Base-by-base conservation (phyloP, 163 green algal genomes). In the Coccomyxa subellipsoidea region DNA sequence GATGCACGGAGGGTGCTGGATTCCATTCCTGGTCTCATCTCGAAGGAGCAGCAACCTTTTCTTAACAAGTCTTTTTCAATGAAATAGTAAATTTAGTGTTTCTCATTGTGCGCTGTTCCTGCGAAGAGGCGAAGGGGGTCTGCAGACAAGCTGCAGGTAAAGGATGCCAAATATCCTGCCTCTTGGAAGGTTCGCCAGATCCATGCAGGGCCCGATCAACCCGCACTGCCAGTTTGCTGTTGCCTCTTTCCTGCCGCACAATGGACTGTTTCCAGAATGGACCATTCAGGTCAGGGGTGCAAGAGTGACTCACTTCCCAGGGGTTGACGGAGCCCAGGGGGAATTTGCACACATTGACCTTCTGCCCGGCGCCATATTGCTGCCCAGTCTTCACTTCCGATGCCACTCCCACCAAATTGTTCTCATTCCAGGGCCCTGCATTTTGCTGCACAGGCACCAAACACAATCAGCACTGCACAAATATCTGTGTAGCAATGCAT, bases 261-360 rank as follows among this genome's bases (percentile, higher is more conserved):
- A 29, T 12, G 47, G 47, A 66, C 47, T 66, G 47, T 12, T 18
- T 66, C 12, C 47, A 66, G 47, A 18, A 66, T 66, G 12, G 12
- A 66, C 12, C 47, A 39, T 23, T 31, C 25, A 77, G 2, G 4
- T 2, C 32, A 77, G 2, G 12, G 40, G 31, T 10, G 70, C 0
- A 40, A 25, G n/a, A 25, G 32, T 18, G 18, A 7, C 70, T 2
- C 32, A 77, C 70, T 1, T 38, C 34, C 70, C 70, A 77, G 32
- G 31, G 31, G 21, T 77, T 77, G 21, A 77, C 34, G 21, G 18
- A n/a, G 70, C 70, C 70, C 32, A 38, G 70, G 2, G 32, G 0
- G 5, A 77, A 77, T 7, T 47, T 47, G 70, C 70, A 77, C 70
- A 40, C 70, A 39, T 77, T 77, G 32, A 40, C 70, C 34, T 77